Base-by-base conservation (phyloP, 2,329 filamentous ascomycete species). In the Aschersonia sp. region DNA sequence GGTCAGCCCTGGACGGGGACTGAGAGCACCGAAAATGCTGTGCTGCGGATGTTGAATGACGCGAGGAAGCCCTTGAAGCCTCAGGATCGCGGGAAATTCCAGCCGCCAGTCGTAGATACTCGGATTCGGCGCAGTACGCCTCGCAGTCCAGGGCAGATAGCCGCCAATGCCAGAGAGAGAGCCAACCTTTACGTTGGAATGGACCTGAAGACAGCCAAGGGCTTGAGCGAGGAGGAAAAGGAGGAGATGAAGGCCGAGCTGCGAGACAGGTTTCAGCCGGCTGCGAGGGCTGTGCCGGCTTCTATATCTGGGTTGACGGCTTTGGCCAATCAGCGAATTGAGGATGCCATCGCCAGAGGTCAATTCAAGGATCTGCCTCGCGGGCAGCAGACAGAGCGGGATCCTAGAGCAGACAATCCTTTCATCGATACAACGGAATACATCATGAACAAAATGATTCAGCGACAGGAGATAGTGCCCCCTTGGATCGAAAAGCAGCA, bases 401-500 rank as follows among this genome's bases (percentile, higher is more conserved):
- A 97, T 55, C 70, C 85, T 45, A 81, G 86, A 53, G 84, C 86
- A 1, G 83, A 83, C 55, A 94, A 84, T 55, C 88, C 92, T 0
- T 97, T 94, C 58, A 79, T 97, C 49, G 87, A 97, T 59, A 97
- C 90, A 0, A 97, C 92, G 0, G 90, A 97, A 64, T 95, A 95
- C 62, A 86, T 97, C 56, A 84, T 97, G 83, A 97, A 98, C 66
- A 92, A 94, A 66, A 95, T 97, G 70, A 95, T 98, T 52, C 86
- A 95, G 66, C 83, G 84, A 49, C 92, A 98, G 64, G 89, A 95
- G 22, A 86, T 97, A 50, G 87, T 94, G 1, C 92, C 92, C 1
- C 90, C 90, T 0, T 98, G 92, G 92, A 97, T 98, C 50, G 92
- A 98, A 65, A 97, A 95, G 66, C 92, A 98, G 62, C 90, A 97